Evolutionary conservation across 345 rosid species (phyloP).

Genomic region (Citrus glauca): DNA sequence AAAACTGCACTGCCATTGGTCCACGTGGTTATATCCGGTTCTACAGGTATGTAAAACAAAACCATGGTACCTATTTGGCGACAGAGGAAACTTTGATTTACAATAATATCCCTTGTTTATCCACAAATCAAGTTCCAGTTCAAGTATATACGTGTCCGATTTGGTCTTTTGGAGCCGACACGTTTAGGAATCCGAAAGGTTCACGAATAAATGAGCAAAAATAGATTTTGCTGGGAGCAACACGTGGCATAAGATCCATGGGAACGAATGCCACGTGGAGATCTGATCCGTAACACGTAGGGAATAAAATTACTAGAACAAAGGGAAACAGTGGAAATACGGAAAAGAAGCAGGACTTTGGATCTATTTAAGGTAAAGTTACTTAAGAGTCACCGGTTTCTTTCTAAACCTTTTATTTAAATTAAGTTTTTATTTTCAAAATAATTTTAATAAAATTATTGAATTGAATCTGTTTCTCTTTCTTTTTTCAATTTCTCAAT

Average conservation of each 20-base stretch:
- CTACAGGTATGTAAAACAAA: not conserved
- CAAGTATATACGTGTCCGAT: too few relatives aligned
- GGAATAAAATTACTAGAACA: too few relatives aligned
- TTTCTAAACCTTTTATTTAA: too few relatives aligned
- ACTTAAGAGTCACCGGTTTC: too few relatives aligned
- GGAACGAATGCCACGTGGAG: not conserved
- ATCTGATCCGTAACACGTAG: too few relatives aligned
- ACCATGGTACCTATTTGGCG: not conserved
- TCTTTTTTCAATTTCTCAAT: too few relatives aligned
- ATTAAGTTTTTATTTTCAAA: too few relatives aligned
- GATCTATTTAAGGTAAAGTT: not conserved
- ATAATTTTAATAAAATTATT: too few relatives aligned
- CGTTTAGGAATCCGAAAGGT: not conserved
- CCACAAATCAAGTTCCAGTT: not conserved
- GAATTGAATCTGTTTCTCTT: too few relatives aligned
- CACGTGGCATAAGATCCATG: not conserved
- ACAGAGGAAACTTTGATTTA: not conserved
- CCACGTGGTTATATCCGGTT: constrained; percentile 19
- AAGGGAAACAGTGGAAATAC: not conserved
- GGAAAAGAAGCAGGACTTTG: not conserved
- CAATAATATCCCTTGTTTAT: not conserved
- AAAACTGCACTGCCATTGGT: constrained; percentile 25
- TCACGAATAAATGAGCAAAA: not conserved
- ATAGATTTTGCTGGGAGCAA: not conserved
- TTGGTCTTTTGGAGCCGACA: too few relatives aligned